A percentile compares a stretch with the other conserved stretches of the same genome.
These are phyloP conservation scores for Corniculantispora saksenae DNA, from an alignment of 2,329 filamentous ascomycete genomes.

Conservation along the genomic window DNA sequence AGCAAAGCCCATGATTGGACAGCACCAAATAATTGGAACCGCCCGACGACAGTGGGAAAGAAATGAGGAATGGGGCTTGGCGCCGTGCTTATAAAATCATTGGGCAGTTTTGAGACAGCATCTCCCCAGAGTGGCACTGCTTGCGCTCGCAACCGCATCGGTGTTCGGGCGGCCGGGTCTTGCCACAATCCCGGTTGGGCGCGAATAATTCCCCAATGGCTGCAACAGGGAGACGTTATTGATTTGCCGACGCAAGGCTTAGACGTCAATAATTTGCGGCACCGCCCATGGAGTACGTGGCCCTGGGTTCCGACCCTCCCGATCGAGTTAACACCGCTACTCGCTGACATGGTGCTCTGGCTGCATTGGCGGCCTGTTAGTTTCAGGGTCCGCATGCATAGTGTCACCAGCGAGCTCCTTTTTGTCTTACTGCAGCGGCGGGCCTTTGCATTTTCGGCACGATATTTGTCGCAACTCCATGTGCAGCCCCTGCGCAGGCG, in stretches of 20 bases:
- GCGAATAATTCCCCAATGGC: not conserved
- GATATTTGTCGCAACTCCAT: not conserved
- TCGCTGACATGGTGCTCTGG: not conserved
- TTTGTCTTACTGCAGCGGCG: constrained; percentile 7
- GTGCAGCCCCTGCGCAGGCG: not conserved
- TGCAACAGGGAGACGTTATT: not conserved
- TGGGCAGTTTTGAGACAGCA: not conserved
- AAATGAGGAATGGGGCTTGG: constrained; percentile 10
- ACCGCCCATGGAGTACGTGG: constrained; percentile 7
- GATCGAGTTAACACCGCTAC: constrained; percentile 2
- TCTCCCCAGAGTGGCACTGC: not conserved
- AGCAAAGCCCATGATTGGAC: not conserved
- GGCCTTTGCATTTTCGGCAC: not conserved
- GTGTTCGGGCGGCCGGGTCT: constrained; percentile 9
- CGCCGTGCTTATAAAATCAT: not conserved
- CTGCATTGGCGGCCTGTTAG: not conserved
- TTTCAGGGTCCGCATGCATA: constrained; percentile 13
- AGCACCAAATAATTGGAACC: not conserved
- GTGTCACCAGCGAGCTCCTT: not conserved
- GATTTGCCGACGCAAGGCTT: not conserved
- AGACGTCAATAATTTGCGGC: not conserved
- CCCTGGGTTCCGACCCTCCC: constrained; percentile 4
- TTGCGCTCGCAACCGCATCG: not conserved
- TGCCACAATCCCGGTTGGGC: constrained; percentile 10
- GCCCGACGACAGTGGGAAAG: not conserved